Evolutionary conservation across 2,329 filamentous ascomycete species (phyloP), one percentile per base, ranked within the genome.

Genomic region (Helicocarpus griseus): DNA sequence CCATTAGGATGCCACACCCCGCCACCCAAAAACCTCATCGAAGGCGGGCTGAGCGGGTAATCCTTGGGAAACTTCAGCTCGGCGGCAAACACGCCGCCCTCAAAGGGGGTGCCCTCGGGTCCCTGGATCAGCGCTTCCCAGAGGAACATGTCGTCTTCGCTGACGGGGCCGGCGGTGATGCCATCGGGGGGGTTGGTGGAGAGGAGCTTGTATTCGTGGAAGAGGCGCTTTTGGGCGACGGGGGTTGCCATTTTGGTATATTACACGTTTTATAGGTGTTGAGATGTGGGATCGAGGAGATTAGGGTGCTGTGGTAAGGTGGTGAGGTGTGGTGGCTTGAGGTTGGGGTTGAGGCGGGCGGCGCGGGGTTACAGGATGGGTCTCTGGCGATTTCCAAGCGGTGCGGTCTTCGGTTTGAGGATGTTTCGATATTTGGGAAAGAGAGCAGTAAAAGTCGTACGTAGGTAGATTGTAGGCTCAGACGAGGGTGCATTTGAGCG

Each of bases 71-170:
- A 98, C 63, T 85, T 89, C 61, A 98, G 81, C 71, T 95, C 89
- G 24, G 93, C 93, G 39, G 90, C 89, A 68, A 97, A 98, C 54
- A 98, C 82, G 49, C 93, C 93, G 53, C 90, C 91, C 74, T 95
- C 91, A 62, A 95, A 98, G 0, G 93, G 93, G 1, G 93, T 98
- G 56, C 86, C 93, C 65, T 95, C 90, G 11, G 93, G 93, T 0
- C 93, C 93, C 70, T 95, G 86, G 63, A 98, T 97, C 56, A 97
- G 75, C 7, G 90, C 93, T 73, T 98, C 93, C 93, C 93, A 98
- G 64, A 88, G 77, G 62, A 96, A 87, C 65, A 97, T 83, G 73
- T 98, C 89, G 69, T 97, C 93, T 75, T 98, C 93, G 58, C 81
- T 86, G 55, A 96, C 77, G 31, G 93, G 93, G 19, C 93, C 93